phyloP scores from a whole-genome alignment of 164 flowering plant genomes.

The Magnolia kwangsiensis region DNA sequence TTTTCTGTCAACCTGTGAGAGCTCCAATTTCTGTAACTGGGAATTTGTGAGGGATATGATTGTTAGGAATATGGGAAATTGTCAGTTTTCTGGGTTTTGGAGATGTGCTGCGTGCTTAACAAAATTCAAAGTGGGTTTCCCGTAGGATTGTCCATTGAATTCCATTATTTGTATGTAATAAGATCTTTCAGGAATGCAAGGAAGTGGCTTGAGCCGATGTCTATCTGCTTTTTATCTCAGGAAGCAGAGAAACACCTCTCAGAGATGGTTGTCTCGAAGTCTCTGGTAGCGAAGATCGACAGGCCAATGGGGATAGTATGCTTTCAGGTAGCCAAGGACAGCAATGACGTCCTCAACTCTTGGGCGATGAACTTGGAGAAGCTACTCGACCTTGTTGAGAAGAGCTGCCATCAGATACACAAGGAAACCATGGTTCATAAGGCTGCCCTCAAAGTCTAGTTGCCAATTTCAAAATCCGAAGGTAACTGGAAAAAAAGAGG shows the following conservation, averaged over 20 bases:
- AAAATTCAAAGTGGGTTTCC: too few relatives aligned
- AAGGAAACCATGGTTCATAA: conserved; percentile 97
- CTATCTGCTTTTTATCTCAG: conserved; percentile 29
- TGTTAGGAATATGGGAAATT: too few relatives aligned
- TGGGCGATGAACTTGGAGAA: conserved; percentile 94
- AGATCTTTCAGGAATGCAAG: background rate
- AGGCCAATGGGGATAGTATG: conserved; percentile 72
- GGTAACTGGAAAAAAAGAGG: background rate
- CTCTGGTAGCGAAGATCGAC: conserved; percentile 86
- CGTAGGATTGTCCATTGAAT: too few relatives aligned
- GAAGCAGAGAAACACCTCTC: conserved; percentile 93
- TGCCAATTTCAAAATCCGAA: background rate
- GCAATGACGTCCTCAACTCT: conserved; percentile 86
- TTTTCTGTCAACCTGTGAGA: background rate
- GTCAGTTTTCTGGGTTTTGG: too few relatives aligned
- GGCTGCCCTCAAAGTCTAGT: conserved; percentile 59
- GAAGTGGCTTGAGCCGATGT: background rate
- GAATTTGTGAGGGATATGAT: too few relatives aligned
- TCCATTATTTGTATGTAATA: too few relatives aligned
- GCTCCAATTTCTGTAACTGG: too few relatives aligned
- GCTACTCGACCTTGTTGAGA: conserved; percentile 92
- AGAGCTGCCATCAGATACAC: conserved; percentile 99
- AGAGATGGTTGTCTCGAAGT: conserved; percentile 89
- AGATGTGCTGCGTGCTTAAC: too few relatives aligned
- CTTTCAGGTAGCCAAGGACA: conserved; percentile 78